Conservation (phyloP, 192 early-diverging fungal genomes). For the Chytriomyces confervae region DNA sequence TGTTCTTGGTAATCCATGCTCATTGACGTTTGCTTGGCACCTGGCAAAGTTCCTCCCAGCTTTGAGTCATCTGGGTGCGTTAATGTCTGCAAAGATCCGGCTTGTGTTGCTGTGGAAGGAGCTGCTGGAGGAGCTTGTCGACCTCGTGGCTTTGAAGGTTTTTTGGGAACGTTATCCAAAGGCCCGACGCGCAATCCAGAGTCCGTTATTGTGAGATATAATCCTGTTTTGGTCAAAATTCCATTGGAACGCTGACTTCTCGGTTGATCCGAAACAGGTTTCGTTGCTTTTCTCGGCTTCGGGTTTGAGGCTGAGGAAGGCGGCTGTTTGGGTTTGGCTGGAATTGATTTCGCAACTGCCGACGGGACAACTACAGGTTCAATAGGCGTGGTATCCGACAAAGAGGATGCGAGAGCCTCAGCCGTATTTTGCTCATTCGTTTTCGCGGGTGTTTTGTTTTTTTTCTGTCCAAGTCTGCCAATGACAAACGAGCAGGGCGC, state of each 20-base stretch:
- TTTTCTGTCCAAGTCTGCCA: conserved; percentile 10
- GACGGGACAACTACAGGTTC: background rate
- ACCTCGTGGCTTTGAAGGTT: background rate
- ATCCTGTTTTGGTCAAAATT: conserved; percentile 28
- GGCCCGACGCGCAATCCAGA: background rate
- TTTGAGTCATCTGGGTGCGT: background rate
- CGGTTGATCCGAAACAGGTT: background rate
- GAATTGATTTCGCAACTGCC: background rate
- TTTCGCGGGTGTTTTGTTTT: background rate
- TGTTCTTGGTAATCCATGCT: background rate
- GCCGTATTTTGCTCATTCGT: background rate
- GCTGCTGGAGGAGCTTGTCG: no score
- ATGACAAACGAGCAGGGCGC: conserved; percentile 20
- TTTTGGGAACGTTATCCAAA: background rate
- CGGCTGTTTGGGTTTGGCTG: background rate
- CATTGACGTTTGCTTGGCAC: background rate
- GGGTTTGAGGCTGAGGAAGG: background rate
- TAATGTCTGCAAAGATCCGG: background rate
- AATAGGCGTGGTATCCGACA: background rate
- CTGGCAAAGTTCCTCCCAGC: background rate
- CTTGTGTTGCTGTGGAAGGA: background rate
- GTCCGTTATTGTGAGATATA: conserved; percentile 32
- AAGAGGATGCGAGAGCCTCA: background rate
- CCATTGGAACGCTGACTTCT: background rate
- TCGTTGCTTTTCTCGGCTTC: background rate